Conservation (phyloP, 306 rosid species). For the Castanea mollissima region DNA sequence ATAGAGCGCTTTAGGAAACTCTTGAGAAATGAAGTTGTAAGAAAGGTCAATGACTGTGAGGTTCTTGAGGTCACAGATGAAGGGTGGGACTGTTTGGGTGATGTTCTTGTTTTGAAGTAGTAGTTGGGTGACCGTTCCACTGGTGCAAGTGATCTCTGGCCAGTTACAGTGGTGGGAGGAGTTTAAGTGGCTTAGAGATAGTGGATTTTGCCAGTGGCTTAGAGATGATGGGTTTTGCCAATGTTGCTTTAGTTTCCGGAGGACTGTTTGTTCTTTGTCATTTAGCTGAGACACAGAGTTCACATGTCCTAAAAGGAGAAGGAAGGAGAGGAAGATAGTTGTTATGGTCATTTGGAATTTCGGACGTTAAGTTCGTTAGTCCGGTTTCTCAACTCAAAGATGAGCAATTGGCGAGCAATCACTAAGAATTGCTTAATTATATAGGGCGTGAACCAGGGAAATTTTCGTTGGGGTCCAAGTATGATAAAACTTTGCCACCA, state of each 20-base stretch:
- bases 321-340: constrained; percentile 19
- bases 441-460: no score
- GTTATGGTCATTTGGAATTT: constrained; percentile 28
- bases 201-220: background rate
- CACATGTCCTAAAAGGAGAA: constrained; percentile 22
- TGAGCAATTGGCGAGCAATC: no score
- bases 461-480: no score
- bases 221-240: constrained; percentile 38
- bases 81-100: constrained; percentile 41
- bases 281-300: constrained; percentile 33
- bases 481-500: no score
- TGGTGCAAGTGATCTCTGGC: constrained; percentile 54
- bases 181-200: constrained; percentile 30
- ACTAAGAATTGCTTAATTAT: no score
- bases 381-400: background rate
- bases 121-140: constrained; percentile 43
- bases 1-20: constrained; percentile 54
- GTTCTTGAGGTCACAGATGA: constrained; percentile 64
- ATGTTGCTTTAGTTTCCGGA: constrained; percentile 41
- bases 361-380: background rate
- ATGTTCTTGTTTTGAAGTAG: constrained; percentile 10
- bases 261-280: constrained; percentile 43
- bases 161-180: constrained; percentile 51
- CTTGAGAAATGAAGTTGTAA: constrained; percentile 33
- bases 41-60: constrained; percentile 48